Percentiles rank a stretch among this genome's conserved stretches.
phyloP scores from a whole-genome alignment of 495 filamentous ascomycete species.

The Xylaria palmicola region DNA sequence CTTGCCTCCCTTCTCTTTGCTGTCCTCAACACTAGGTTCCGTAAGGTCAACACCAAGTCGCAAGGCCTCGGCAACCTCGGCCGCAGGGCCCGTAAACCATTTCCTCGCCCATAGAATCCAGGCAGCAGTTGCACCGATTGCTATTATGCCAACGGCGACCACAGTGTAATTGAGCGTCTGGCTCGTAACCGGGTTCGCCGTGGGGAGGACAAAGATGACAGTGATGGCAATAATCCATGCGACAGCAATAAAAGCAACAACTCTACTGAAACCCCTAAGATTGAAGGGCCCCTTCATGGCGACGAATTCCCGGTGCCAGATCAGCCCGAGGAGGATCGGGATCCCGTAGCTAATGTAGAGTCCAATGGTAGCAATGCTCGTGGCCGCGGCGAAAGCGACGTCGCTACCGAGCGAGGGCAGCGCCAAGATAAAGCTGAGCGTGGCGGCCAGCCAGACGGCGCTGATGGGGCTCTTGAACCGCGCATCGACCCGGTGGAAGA shows the following conservation, averaged over 20 bases:
- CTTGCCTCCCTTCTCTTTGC: slow-evolving; percentile 28
- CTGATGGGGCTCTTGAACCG: slow-evolving; percentile 51
- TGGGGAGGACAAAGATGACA: slow-evolving; percentile 57
- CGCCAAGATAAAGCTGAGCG: slow-evolving; percentile 57
- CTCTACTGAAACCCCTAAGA: slow-evolving; percentile 51
- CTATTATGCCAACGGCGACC: slow-evolving; percentile 59
- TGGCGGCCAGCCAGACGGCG: slow-evolving; percentile 57
- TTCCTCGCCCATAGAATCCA: slow-evolving; percentile 46
- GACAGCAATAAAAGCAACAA: slow-evolving; percentile 49
- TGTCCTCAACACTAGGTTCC: slow-evolving; percentile 51
- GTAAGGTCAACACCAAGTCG: slow-evolving; percentile 43
- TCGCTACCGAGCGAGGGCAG: slow-evolving; percentile 59
- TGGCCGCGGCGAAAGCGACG: slow-evolving; percentile 62
- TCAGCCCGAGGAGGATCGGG: slow-evolving; percentile 55
- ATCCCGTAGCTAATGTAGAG: slow-evolving; percentile 65
- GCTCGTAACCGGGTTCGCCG: slow-evolving; percentile 52
- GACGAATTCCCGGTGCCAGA: slow-evolving; percentile 44
- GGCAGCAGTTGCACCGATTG: slow-evolving; percentile 28
- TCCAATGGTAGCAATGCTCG: slow-evolving; percentile 63
- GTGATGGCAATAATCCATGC: slow-evolving; percentile 55
- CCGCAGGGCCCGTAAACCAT: slow-evolving; percentile 60
- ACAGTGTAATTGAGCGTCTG: slow-evolving; percentile 60
- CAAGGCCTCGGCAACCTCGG: slow-evolving; percentile 52
- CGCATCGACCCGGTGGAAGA: slow-evolving; percentile 60
- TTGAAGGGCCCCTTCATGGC: slow-evolving; percentile 54